These are phyloP conservation scores for Asterochloris erici DNA, from an alignment of 139 green algal species.

Conservation along the genomic window DNA sequence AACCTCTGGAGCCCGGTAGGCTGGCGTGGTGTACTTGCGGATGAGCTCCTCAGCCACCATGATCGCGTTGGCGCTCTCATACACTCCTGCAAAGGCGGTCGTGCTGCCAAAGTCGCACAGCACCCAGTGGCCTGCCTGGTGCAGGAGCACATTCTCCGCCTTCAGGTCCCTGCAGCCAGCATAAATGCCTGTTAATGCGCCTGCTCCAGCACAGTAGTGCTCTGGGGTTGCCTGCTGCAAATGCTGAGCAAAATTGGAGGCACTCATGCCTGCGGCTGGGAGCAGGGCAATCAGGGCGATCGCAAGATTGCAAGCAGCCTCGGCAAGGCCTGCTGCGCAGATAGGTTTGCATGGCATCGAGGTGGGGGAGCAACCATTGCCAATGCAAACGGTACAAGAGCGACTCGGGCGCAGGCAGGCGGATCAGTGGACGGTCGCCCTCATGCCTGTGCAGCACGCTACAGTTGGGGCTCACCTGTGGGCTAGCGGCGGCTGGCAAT, in stretches of 20 bases:
- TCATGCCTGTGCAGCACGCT: not conserved
- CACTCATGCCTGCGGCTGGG: no score
- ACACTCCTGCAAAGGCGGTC: conserved; percentile 41
- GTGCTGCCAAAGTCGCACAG: conserved; percentile 93
- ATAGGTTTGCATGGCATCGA: no score
- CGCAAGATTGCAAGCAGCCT: no score
- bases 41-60: conserved; percentile 81
- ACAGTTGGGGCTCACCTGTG: conserved; percentile 57
- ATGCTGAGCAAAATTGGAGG: no score
- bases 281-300: no score
- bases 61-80: conserved; percentile 30
- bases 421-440: no score
- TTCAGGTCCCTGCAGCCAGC: conserved; percentile 79
- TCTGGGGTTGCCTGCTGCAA: no score
- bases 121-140: conserved; percentile 72
- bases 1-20: conserved; percentile 89
- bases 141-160: conserved; percentile 90
- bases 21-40: conserved; percentile 81
- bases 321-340: no score
- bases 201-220: no score
- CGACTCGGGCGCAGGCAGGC: no score
- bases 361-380: no score
- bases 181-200: not conserved
- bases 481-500: conserved; percentile 54
- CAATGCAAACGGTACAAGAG: no score